Evolutionary conservation across 2,329 filamentous ascomycete species (phyloP).

Genomic region (Alternaria sp.): DNA sequence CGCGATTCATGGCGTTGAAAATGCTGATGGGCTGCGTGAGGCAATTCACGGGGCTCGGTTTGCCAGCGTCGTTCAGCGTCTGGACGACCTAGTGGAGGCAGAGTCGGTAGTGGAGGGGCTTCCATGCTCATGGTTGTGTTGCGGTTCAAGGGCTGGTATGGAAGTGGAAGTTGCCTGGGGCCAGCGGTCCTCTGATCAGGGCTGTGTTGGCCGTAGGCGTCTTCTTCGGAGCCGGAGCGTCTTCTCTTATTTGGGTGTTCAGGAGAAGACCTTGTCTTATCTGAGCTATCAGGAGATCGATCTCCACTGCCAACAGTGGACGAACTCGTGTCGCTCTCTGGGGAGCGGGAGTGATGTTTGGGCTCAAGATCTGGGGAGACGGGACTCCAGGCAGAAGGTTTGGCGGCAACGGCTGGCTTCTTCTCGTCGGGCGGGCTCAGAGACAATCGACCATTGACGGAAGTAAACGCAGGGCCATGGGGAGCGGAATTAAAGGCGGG

Average conservation of each 20-base stretch:
- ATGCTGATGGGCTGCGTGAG: conserved; percentile 32
- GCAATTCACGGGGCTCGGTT: conserved; percentile 32
- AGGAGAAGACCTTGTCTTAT: conserved; percentile 60
- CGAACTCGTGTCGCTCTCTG: conserved; percentile 26
- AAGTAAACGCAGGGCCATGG: conserved; percentile 45
- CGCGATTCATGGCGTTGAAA: conserved; percentile 35
- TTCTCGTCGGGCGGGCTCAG: conserved; percentile 33
- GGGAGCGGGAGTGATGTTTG: conserved; percentile 27
- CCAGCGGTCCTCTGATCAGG: conserved; percentile 40
- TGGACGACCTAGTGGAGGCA: conserved; percentile 37
- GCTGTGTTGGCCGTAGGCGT: conserved; percentile 47
- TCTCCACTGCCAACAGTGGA: conserved; percentile 27
- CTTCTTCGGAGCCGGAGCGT: conserved; percentile 65
- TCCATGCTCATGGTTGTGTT: conserved; percentile 33
- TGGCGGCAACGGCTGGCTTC: conserved; percentile 23
- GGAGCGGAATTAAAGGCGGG: conserved; percentile 34
- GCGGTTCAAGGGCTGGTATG: conserved; percentile 49
- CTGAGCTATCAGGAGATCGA: conserved; percentile 44
- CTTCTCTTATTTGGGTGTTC: conserved; percentile 63
- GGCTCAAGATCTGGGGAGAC: conserved; percentile 22
- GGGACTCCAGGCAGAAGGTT: conserved; percentile 26
- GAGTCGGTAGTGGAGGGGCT: conserved; percentile 25
- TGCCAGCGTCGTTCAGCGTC: conserved; percentile 39
- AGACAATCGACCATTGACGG: conserved; percentile 43
- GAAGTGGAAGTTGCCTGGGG: conserved; percentile 45